Percentiles rank a stretch among this genome's conserved stretches.
Evolutionary conservation across 768 basidiomycete species (phyloP).

Genomic region (Suillus subluteus): DNA sequence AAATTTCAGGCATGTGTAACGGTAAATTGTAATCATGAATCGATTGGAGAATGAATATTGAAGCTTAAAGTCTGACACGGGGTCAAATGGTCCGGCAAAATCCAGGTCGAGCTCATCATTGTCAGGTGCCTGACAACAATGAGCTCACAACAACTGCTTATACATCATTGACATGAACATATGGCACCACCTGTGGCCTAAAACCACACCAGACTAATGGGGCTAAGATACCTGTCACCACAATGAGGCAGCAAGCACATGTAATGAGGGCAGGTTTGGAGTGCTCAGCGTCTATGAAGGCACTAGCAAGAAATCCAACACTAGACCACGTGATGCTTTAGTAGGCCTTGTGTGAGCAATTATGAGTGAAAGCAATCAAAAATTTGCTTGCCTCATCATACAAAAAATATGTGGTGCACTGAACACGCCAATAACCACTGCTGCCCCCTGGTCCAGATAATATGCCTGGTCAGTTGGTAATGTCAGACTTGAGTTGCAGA

Average conservation of each 20-base stretch:
- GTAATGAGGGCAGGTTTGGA: neutral
- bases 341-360: too few species aligned
- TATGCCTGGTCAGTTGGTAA: neutral
- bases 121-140: too few species aligned
- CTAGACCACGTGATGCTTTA: neutral
- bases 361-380: too few species aligned
- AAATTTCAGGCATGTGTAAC: too few species aligned
- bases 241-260: neutral
- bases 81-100: too few species aligned
- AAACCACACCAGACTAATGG: neutral
- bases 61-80: too few species aligned
- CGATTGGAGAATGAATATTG: too few species aligned
- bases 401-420: neutral
- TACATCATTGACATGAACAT: neutral
- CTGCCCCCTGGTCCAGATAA: neutral
- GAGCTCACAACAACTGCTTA: too few species aligned
- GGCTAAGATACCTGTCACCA: neutral
- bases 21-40: too few species aligned
- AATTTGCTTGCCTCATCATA: conserved; percentile 2
- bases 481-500: neutral
- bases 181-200: neutral
- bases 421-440: neutral
- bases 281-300: neutral
- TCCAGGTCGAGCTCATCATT: too few species aligned
- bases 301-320: neutral